phyloP scores from a whole-genome alignment of 805 yeast species.

The Kluyveromyces lactis region DNA sequence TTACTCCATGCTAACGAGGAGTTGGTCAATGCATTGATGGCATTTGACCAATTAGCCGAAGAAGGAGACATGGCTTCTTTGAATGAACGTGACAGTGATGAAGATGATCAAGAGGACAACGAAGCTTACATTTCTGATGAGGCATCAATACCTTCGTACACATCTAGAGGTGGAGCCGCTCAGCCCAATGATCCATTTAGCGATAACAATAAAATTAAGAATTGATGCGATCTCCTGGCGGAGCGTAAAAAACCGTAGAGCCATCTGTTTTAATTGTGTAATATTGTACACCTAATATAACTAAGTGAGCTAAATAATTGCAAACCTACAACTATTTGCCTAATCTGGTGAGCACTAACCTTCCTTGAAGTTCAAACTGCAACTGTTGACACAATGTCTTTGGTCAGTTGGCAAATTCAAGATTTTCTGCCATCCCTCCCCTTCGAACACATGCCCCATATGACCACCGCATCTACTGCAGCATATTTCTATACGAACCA shows the following conservation, averaged over 20 bases:
- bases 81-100: constrained; percentile 28
- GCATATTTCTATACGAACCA: constrained; percentile 81
- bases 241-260: background rate
- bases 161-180: no score
- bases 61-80: constrained; percentile 32
- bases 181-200: constrained; percentile 42
- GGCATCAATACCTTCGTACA: constrained; percentile 12
- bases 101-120: constrained; percentile 25
- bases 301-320: no score
- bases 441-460: constrained; percentile 88
- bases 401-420: constrained; percentile 58
- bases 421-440: constrained; percentile 68
- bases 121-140: constrained; percentile 20
- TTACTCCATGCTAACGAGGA: constrained; percentile 87
- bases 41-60: constrained; percentile 52
- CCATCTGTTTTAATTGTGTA: no score
- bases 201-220: constrained; percentile 34
- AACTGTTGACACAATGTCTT: constrained; percentile 91
- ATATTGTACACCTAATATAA: no score
- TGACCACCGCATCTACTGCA: constrained; percentile 90
- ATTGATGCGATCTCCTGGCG: background rate
- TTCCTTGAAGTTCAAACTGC: constrained; percentile 63
- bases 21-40: constrained; percentile 62
- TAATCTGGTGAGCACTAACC: no score
- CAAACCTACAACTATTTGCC: no score